phyloP scores from a whole-genome alignment of 257 asterid species.

The Primulina tabacum region DNA sequence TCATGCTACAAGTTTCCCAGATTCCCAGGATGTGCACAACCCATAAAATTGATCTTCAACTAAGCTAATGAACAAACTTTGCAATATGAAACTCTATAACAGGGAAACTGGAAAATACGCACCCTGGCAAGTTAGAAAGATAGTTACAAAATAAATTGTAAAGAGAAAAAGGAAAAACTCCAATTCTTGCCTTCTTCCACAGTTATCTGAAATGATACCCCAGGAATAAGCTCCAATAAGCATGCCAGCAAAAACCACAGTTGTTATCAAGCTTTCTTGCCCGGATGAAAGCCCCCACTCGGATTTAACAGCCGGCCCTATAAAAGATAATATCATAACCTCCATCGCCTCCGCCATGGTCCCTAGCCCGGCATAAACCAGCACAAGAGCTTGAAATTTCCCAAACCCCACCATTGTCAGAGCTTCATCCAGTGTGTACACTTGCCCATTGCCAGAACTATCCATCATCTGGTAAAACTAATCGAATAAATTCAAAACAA shows the following conservation, averaged over 20 bases:
- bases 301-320: constrained; percentile 63
- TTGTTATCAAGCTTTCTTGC: constrained; percentile 61
- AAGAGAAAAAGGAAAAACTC: not conserved
- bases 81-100: constrained; percentile 2
- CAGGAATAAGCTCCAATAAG: constrained; percentile 71
- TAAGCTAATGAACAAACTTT: not conserved
- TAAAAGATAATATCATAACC: constrained; percentile 69
- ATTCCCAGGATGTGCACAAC: not conserved
- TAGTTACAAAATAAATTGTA: not conserved
- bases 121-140: not conserved
- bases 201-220: constrained; percentile 61
- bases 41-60: not conserved
- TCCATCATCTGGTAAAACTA: constrained; percentile 29
- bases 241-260: constrained; percentile 81
- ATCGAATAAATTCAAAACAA: constrained; percentile 6
- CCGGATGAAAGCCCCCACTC: constrained; percentile 69
- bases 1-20: not conserved
- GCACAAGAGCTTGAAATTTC: constrained; percentile 53
- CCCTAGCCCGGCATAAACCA: constrained; percentile 77
- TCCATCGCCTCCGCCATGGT: constrained; percentile 76
- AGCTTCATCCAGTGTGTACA: constrained; percentile 67
- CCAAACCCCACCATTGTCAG: constrained; percentile 75
- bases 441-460: constrained; percentile 19
- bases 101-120: no score
- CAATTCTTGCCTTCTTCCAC: constrained; percentile 66